phyloP scores from a whole-genome alignment of 371 early-diverging fungal species.

The Furculomyces boomerangus region DNA sequence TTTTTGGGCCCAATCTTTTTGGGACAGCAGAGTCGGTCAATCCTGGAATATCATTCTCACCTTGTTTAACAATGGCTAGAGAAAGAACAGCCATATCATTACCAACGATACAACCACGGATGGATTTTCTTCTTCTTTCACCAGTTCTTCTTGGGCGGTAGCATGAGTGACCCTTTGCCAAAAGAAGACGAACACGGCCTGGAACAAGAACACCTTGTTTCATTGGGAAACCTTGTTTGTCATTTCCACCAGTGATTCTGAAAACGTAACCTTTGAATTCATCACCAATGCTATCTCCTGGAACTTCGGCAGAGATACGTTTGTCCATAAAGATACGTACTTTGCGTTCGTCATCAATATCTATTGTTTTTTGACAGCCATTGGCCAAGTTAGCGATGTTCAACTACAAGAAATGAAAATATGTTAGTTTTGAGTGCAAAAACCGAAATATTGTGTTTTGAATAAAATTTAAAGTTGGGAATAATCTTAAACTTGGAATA shows the following conservation, averaged over 20 bases:
- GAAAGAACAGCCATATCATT: conserved; percentile 89
- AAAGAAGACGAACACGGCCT: conserved; percentile 86
- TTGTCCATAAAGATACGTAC: conserved; percentile 92
- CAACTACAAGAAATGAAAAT: too few relatives aligned
- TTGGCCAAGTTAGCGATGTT: conserved; percentile 98
- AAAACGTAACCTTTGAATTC: conserved; percentile 99
- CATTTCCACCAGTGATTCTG: conserved; percentile 98
- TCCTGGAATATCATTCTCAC: conserved; percentile 88
- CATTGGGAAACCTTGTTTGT: conserved; percentile 98
- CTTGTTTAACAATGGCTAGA: conserved; percentile 90
- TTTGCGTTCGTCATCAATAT: conserved; percentile 94
- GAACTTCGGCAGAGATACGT: conserved; percentile 92
- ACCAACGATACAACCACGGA: conserved; percentile 97
- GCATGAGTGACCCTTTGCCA: conserved; percentile 97
- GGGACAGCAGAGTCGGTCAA: conserved; percentile 87
- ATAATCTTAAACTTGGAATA: too few relatives aligned
- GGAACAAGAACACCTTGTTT: conserved; percentile 92
- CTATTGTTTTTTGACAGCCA: conserved; percentile 96
- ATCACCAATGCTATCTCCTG: conserved; percentile 89
- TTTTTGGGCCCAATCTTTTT: conserved; percentile 96
- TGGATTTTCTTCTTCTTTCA: conserved; percentile 98
- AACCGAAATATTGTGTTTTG: too few relatives aligned
- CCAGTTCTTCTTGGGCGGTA: conserved; percentile 96
- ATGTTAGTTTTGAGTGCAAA: too few relatives aligned
- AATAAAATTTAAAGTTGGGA: too few relatives aligned